Base-by-base conservation (phyloP, 805 yeast species). In the Candida ascalaphidarum region DNA sequence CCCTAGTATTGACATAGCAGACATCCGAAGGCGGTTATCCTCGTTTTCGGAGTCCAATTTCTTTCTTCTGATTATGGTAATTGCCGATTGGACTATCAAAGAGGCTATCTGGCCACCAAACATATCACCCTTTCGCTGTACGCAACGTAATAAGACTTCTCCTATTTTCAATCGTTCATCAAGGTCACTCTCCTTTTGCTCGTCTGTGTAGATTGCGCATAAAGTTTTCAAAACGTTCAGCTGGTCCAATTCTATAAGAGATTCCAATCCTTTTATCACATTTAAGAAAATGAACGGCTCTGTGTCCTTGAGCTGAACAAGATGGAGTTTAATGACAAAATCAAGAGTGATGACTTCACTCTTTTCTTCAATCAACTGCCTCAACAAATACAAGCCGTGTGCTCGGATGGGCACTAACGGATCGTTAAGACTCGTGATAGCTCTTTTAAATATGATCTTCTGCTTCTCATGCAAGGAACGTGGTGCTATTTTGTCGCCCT, bases 281-380 rank as follows among this genome's bases (percentile, higher is more conserved):
- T 84, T 89, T 30, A 92, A 50, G 47, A 84, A 92, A 11, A 92
- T 73, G 49, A 77, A 89, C 0, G 98, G 95, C 34, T 89, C 98
- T 0, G 74, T 65, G 40, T 85, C 94, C 26, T 68, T 67, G 23
- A 92, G 52, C 39, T 80, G 83, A 2, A 64, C 55, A 11, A 81
- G 43, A 46, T 81, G 83, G 10, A 84, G 51, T 11, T 71, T 63
- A 17, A 83, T 51, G 0, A 71, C 89, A 29, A 71, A 68, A 3
- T 68, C 71, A 7, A 70, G 27, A 0, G 68, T 44, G 10, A 83
- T 47, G 0, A 71, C 74, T 1, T 59, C 48, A n/a, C 82, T 71
- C 20, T 61, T 61, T 17, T 50, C 53, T 23, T 57, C 63, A 5
- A 74, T 61, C 23, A 85, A 58, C 31, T 68, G 64, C 17, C 84